phyloP scores from a whole-genome alignment of 2,329 filamentous ascomycete species.

The Arthrobotrys iridis region DNA sequence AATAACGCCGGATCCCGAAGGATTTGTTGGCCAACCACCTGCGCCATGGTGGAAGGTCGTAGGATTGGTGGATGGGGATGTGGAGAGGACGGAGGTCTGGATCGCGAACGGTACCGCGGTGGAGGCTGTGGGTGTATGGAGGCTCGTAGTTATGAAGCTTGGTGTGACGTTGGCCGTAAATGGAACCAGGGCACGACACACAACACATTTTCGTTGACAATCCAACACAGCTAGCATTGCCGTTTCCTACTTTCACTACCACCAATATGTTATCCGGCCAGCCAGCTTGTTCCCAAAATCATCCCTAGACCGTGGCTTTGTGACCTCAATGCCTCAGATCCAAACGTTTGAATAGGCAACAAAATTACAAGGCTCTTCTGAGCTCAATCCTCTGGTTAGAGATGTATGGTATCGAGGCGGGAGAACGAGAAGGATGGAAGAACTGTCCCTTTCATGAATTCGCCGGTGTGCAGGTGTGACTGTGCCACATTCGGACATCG shows the following conservation, averaged over 20 bases:
- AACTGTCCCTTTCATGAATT: no score
- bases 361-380: no score
- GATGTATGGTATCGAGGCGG: no score
- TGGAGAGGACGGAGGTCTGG: neutral
- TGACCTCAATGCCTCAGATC: no score
- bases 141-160: constrained; percentile 13
- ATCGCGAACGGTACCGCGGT: neutral
- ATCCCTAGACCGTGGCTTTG: no score
- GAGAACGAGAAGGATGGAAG: no score
- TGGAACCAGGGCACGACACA: constrained; percentile 11
- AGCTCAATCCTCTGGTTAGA: no score
- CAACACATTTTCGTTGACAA: constrained; percentile 23
- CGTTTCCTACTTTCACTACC: neutral
- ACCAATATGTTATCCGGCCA: no score
- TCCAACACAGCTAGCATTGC: neutral
- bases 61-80: neutral
- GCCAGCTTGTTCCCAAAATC: no score
- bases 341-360: no score
- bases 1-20: constrained; percentile 97
- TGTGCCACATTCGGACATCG: no score
- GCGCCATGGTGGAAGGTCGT: constrained; percentile 71
- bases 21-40: constrained; percentile 91
- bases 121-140: constrained; percentile 21
- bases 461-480: no score
- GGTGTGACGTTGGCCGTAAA: constrained; percentile 32